Conservation (phyloP, 257 asterid genomes). For the Solanum ossicruentum region DNA sequence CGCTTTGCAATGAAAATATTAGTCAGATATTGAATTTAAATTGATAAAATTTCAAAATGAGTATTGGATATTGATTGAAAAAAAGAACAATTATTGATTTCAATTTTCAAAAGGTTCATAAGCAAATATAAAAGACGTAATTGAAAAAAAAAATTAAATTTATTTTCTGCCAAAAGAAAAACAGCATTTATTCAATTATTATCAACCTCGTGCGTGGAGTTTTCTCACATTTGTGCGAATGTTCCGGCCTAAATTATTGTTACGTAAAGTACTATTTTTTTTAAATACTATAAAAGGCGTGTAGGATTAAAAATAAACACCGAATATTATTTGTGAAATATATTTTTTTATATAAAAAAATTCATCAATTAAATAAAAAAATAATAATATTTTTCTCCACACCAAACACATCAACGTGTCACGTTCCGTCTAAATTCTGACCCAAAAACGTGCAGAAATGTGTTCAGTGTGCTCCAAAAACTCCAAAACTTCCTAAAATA, state of each 20-base stretch:
- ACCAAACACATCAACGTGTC: neutral
- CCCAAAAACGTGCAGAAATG: too few relatives aligned
- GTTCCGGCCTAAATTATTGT: neutral
- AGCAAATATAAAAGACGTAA: neutral
- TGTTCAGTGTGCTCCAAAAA: too few relatives aligned
- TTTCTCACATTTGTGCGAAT: neutral
- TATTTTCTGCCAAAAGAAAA: neutral
- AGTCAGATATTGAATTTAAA: neutral
- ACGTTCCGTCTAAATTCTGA: too few relatives aligned
- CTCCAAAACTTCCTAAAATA: too few relatives aligned
- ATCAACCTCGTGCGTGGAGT: neutral
- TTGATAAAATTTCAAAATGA: neutral
- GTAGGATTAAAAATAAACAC: too few relatives aligned
- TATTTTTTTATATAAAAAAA: too few relatives aligned
- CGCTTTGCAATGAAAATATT: too few relatives aligned
- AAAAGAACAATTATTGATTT: neutral
- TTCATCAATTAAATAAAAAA: too few relatives aligned
- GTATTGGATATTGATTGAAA: rapidly evolving
- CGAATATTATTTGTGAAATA: too few relatives aligned
- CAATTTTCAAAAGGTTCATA: neutral
- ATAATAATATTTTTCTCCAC: too few relatives aligned
- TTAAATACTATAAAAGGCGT: too few relatives aligned
- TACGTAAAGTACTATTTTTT: neutral
- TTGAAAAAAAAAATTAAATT: neutral
- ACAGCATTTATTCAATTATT: neutral